phyloP scores from a whole-genome alignment of 2,329 filamentous ascomycete genomes.

The Cytospora piceicola region DNA sequence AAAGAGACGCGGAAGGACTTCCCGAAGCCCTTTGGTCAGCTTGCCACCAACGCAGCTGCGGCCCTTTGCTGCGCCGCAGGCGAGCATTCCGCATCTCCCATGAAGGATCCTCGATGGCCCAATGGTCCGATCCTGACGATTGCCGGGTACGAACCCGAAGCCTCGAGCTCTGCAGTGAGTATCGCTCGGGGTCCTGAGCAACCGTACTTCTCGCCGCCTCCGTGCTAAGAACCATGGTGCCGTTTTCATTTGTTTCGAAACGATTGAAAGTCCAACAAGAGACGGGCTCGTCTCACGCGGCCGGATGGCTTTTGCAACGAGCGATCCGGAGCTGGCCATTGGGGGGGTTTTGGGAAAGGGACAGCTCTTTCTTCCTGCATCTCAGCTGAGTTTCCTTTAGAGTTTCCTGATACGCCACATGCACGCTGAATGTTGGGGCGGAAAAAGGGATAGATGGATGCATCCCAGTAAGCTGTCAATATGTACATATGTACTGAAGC shows the following conservation, averaged over 20 bases:
- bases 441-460: not conserved
- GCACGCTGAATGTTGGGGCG: constrained; percentile 5
- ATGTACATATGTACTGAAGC: constrained; percentile 1
- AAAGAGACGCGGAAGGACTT: not conserved
- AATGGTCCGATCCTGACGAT: constrained; percentile 17
- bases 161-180: not conserved
- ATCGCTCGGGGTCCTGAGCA: not conserved
- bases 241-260: constrained; percentile 4
- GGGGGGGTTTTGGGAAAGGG: not conserved
- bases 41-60: not conserved
- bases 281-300: constrained; percentile 9
- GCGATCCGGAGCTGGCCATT: not conserved
- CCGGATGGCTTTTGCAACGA: not conserved
- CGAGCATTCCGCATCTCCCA: constrained; percentile 11
- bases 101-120: constrained; percentile 16
- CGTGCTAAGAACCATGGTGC: constrained; percentile 2
- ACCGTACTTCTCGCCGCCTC: not conserved
- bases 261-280: constrained; percentile 8
- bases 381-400: constrained; percentile 8
- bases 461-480: constrained; percentile 10
- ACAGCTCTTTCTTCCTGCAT: not conserved
- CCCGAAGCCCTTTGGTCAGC: not conserved
- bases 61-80: constrained; percentile 17
- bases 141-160: not conserved
- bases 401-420: constrained; percentile 8